These are phyloP conservation scores for Solanum verrucosum DNA, from an alignment of 257 asterid species.

Conservation along the genomic window DNA sequence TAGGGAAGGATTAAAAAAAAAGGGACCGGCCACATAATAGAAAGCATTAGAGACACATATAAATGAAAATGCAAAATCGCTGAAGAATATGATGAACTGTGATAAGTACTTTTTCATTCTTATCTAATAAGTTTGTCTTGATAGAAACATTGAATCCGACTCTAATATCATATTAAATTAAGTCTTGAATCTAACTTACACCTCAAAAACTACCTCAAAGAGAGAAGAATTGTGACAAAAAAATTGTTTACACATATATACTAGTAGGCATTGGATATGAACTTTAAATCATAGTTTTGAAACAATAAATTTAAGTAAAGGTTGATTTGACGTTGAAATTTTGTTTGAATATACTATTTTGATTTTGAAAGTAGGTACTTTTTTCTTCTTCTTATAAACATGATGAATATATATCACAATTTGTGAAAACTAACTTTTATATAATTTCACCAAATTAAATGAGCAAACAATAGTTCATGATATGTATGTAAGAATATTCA, in stretches of 20 bases:
- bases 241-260: not conserved
- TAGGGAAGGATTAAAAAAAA: no score
- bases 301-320: not conserved
- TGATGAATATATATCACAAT: not conserved
- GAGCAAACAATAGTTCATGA: not conserved
- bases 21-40: no score
- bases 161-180: no score
- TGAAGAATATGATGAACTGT: not conserved
- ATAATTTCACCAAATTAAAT: not conserved
- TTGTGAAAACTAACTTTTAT: not conserved
- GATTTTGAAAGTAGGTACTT: not conserved
- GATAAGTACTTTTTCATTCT: not conserved
- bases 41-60: no score
- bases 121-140: not conserved
- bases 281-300: not conserved
- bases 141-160: not conserved
- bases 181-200: not conserved
- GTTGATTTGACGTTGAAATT: not conserved
- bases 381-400: not conserved
- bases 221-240: not conserved
- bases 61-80: no score
- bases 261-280: not conserved
- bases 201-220: not conserved
- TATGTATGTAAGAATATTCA: not conserved
- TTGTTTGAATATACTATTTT: not conserved